These are phyloP conservation scores for Penicillium soppii DNA, from an alignment of 495 filamentous ascomycete species.

Conservation along the genomic window DNA sequence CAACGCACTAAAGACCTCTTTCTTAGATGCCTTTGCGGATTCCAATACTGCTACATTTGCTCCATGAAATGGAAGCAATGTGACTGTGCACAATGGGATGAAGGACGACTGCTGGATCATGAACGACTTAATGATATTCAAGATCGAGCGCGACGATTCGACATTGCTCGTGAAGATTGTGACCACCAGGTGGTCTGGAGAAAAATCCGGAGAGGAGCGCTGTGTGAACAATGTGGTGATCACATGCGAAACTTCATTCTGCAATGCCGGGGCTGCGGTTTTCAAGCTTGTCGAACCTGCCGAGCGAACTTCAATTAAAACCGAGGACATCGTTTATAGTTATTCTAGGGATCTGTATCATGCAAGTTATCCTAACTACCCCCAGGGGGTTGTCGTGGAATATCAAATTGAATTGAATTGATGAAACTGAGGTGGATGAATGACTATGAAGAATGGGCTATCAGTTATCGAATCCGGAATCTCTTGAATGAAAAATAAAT, in stretches of 20 bases:
- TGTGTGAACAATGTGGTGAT: background rate
- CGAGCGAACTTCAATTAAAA: conserved; percentile 17
- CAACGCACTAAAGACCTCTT: background rate
- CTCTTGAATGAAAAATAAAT: too few species aligned
- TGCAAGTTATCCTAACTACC: too few species aligned
- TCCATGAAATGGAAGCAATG: conserved; percentile 48
- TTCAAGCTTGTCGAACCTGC: background rate
- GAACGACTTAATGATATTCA: conserved; percentile 19
- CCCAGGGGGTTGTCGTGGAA: too few species aligned
- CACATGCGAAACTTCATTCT: background rate
- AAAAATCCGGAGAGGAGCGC: background rate
- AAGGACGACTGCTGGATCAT: conserved; percentile 23
- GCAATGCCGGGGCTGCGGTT: background rate
- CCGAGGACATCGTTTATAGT: conserved; percentile 14
- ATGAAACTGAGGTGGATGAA: too few species aligned
- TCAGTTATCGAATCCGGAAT: too few species aligned
- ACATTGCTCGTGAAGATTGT: background rate
- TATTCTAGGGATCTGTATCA: too few species aligned
- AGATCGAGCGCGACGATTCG: background rate
- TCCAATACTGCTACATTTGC: conserved; percentile 27
- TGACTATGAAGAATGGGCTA: too few species aligned
- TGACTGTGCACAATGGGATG: conserved; percentile 40
- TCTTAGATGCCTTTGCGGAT: conserved; percentile 12
- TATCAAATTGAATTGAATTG: too few species aligned
- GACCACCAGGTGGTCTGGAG: background rate